Base-by-base conservation (phyloP, 1,139 yeast species). In the Sugiyamaella pinicola region DNA sequence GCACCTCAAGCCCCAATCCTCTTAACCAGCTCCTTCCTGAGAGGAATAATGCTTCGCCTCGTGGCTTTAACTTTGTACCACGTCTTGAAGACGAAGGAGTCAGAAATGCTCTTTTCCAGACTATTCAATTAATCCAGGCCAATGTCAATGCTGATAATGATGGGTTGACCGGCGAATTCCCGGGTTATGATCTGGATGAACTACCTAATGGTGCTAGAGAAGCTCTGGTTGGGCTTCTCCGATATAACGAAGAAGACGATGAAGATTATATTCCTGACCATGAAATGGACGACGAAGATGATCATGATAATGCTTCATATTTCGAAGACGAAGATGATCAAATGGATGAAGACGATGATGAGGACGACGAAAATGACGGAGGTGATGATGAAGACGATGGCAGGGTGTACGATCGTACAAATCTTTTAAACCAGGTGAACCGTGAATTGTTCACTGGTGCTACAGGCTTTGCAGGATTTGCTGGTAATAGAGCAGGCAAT, bases 261-360 rank as follows among this genome's bases (percentile, higher is more conserved):
- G 47, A 40, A 19, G 56, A 54, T 42, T 52, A 46, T 29, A 26
- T 31, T 13, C 55, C 55, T 13, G 54, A 52, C 21, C 41, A 41
- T 22, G 48, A 37, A 22, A 33, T 34, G 26, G 54, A 47, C 17
- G 51, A 19, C 3, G 50, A 38, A 15, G 49, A 38, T 19, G 39
- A 41, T 12, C 39, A 24, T 18, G 47, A 22, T 17, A 40, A 21
- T 7, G 29, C 26, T 18, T 26, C 45, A 26, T 47, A 18, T 15
- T 43, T 22, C 33, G 47, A 34, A 4, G 38, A 39, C 24, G 48
- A 22, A n/a, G 43, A 35, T 29, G 37, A 34, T 12, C 15, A 6
- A 18, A n/a, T n/a, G 6, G 38, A 26, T 17, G 37, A 21, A 8
- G 45, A 40, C 15, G 38, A 31, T 19, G 39, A 39, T 21, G 45